These are phyloP conservation scores for Hanseniaspora hatyaiensis DNA, from an alignment of 805 yeast species.

Conservation along the genomic window DNA sequence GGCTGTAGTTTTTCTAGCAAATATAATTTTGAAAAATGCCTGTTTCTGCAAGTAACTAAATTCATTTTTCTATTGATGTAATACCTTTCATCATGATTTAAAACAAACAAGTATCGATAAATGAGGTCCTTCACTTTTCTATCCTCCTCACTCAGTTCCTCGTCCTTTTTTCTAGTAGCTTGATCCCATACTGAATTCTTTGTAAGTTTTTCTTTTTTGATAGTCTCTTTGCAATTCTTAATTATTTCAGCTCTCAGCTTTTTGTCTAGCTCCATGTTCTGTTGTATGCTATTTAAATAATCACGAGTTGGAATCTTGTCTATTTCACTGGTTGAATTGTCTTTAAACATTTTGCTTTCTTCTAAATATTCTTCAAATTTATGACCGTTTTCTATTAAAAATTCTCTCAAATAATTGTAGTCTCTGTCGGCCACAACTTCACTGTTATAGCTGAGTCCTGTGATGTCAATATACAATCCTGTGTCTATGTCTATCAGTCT, in stretches of 20 bases:
- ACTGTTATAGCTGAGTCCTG: slow-evolving; percentile 42
- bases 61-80: slow-evolving; percentile 27
- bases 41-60: slow-evolving; percentile 46
- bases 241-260: not conserved
- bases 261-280: not conserved
- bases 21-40: slow-evolving; percentile 40
- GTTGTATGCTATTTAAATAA: not conserved
- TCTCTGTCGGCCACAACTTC: slow-evolving; percentile 8
- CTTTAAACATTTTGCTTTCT: not conserved
- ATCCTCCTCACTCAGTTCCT: not conserved
- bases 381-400: not conserved
- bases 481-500: slow-evolving; percentile 59
- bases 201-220: not conserved
- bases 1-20: slow-evolving; percentile 27
- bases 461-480: slow-evolving; percentile 62
- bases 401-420: not conserved
- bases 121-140: not conserved
- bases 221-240: not conserved
- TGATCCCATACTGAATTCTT: slow-evolving; percentile 15
- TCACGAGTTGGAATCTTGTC: not conserved
- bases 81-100: slow-evolving; percentile 29
- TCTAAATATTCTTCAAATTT: not conserved
- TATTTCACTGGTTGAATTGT: not conserved
- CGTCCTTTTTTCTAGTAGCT: not conserved
- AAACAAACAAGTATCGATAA: not conserved